A percentile compares a stretch with the other conserved stretches of the same genome.
These are phyloP conservation scores for Epichloe glyceriae DNA, from an alignment of 2,329 filamentous ascomycete species.

Conservation along the genomic window DNA sequence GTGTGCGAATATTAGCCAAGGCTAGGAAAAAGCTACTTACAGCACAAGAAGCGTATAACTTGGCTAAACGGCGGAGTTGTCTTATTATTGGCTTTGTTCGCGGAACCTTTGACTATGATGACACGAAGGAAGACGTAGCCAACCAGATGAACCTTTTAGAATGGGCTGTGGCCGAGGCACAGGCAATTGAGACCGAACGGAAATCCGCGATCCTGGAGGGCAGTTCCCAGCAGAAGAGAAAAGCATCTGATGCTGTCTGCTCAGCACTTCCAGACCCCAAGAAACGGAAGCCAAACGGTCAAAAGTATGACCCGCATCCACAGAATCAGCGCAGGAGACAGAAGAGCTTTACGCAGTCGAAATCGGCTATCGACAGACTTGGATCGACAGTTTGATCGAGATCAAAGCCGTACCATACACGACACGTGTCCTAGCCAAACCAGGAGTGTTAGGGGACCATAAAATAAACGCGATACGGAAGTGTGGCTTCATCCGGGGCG, in stretches of 20 bases:
- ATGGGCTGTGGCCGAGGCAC: slow-evolving; percentile 16
- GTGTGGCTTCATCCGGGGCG: too few relatives aligned
- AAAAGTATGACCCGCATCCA: neutral
- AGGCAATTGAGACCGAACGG: slow-evolving; percentile 6
- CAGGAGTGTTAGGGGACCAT: neutral
- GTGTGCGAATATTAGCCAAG: slow-evolving; percentile 1
- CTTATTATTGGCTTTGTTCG: slow-evolving; percentile 5
- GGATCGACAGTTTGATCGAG: too few relatives aligned
- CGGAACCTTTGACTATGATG: slow-evolving; percentile 1
- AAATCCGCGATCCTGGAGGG: neutral
- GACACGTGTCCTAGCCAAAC: neutral
- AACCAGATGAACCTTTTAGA: slow-evolving; percentile 11
- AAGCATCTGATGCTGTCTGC: neutral
- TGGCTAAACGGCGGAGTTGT: neutral
- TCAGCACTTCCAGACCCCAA: neutral
- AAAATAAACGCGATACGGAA: too few relatives aligned
- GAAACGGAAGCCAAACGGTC: neutral
- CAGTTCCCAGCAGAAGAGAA: neutral
- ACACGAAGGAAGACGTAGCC: slow-evolving; percentile 8
- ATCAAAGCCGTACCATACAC: too few relatives aligned
- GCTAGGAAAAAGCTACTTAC: neutral
- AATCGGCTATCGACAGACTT: neutral
- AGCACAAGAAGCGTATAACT: slow-evolving; percentile 1
- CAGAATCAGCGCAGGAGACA: neutral
- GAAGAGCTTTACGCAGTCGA: neutral